Evolutionary conservation across 108 stramenopile species (phyloP).

Genomic region (Seminavis robusta): DNA sequence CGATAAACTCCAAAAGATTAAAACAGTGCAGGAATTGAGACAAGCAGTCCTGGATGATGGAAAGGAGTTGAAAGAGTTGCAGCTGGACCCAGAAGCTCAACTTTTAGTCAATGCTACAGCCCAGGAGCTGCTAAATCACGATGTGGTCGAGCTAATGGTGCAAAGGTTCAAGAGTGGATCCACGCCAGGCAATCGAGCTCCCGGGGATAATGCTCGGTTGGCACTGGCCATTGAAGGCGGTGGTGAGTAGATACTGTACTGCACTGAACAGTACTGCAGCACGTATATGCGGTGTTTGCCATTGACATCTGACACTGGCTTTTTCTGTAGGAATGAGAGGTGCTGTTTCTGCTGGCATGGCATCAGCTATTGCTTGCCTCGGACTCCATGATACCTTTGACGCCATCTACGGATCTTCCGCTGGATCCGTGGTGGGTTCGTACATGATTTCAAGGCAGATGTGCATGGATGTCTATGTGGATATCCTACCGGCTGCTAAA

Average conservation of each 20-base stretch:
- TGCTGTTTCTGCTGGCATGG: constrained; percentile 76
- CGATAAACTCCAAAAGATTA: too few relatives aligned
- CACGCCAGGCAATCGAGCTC: constrained; percentile 47
- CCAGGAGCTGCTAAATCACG: constrained; percentile 37
- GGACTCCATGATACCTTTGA: constrained; percentile 75
- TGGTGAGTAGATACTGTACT: too few relatives aligned
- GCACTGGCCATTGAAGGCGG: constrained; percentile 85
- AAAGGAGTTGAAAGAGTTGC: too few relatives aligned
- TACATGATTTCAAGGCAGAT: constrained; percentile 79
- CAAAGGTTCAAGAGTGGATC: constrained; percentile 43
- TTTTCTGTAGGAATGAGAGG: constrained; percentile 80
- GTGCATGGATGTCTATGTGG: constrained; percentile 77
- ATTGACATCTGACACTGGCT: too few relatives aligned
- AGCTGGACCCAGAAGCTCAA: too few relatives aligned
- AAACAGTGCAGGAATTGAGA: too few relatives aligned
- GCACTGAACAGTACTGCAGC: too few relatives aligned
- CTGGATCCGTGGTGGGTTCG: constrained; percentile 71
- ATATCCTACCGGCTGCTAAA: constrained; percentile 61
- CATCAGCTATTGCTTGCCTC: constrained; percentile 70
- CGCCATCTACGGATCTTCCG: constrained; percentile 68
- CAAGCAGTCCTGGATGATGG: too few relatives aligned
- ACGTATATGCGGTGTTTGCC: too few relatives aligned
- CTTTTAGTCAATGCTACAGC: constrained; percentile 17
- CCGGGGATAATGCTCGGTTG: constrained; percentile 49
- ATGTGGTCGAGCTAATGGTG: constrained; percentile 60